These are phyloP conservation scores for Begonia loranthoides DNA, from an alignment of 306 rosid genomes.

Conservation along the genomic window DNA sequence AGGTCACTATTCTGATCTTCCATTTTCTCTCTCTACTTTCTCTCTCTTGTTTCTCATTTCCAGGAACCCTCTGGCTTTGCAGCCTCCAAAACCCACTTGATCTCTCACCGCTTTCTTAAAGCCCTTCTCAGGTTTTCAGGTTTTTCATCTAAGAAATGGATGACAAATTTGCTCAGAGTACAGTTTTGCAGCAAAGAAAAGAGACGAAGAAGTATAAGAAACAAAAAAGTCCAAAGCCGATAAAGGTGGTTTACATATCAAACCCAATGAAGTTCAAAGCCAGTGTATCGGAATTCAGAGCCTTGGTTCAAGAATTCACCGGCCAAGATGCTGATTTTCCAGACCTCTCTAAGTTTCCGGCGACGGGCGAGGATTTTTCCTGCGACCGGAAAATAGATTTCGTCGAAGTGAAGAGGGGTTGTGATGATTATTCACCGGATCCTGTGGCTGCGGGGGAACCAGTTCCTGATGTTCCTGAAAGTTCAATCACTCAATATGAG, in stretches of 20 bases:
- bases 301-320: constrained; percentile 69
- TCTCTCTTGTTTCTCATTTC: too few species aligned
- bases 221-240: constrained; percentile 8
- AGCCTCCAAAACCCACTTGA: too few species aligned
- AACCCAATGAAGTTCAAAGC: constrained; percentile 68
- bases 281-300: constrained; percentile 58
- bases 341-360: constrained; percentile 24
- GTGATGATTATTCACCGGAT: background rate
- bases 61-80: too few species aligned
- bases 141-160: too few species aligned
- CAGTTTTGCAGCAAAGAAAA: too few species aligned
- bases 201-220: too few species aligned
- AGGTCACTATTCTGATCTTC: too few species aligned
- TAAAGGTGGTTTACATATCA: constrained; percentile 69
- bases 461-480: constrained; percentile 6
- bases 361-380: background rate
- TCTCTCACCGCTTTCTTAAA: too few species aligned
- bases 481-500: constrained; percentile 15
- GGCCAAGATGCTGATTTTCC: constrained; percentile 60
- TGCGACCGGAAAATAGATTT: too few species aligned
- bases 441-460: constrained; percentile 15
- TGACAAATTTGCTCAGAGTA: too few species aligned
- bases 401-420: background rate
- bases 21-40: too few species aligned
- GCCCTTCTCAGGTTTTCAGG: too few species aligned